Percentiles rank a stretch among this genome's conserved stretches.
Evolutionary conservation across 208 protist species (phyloP).

Genomic region (Angomonas ambiguus): DNA sequence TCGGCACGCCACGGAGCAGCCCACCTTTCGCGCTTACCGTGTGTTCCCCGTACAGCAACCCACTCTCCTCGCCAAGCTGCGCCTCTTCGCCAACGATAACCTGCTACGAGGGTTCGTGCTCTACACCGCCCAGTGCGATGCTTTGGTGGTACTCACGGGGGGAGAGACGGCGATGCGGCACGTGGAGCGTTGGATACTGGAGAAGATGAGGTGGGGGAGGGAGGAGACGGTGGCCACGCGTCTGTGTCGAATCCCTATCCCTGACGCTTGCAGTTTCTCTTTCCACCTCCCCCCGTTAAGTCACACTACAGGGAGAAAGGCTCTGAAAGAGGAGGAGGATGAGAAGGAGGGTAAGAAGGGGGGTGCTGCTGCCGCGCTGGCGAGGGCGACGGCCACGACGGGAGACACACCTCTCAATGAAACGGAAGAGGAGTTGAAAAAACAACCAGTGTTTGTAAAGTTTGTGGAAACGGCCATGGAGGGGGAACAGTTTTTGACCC

Average conservation of each 20-base stretch:
- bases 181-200: slow-evolving; percentile 68
- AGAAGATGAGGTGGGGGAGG: slow-evolving; percentile 74
- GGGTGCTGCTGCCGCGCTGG: background rate
- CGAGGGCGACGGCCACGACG: background rate
- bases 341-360: background rate
- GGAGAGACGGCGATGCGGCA: slow-evolving; percentile 70
- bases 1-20: slow-evolving; percentile 54
- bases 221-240: slow-evolving; percentile 49
- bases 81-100: slow-evolving; percentile 76
- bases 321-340: slow-evolving; percentile 10
- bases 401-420: slow-evolving; percentile 9
- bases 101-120: slow-evolving; percentile 68
- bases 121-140: slow-evolving; percentile 55
- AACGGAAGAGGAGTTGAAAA: slow-evolving; percentile 8
- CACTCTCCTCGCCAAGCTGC: slow-evolving; percentile 60
- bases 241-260: slow-evolving; percentile 50
- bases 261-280: slow-evolving; percentile 47
- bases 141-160: slow-evolving; percentile 61
- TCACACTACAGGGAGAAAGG: slow-evolving; percentile 4
- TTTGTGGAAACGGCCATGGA: slow-evolving; percentile 62
- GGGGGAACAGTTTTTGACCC: slow-evolving; percentile 50
- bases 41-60: slow-evolving; percentile 58
- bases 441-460: slow-evolving; percentile 59
- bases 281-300: slow-evolving; percentile 29
- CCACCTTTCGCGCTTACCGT: slow-evolving; percentile 63